These are phyloP conservation scores for Salmacisia buchloeana DNA, from an alignment of 1,284 basidiomycete genomes.

Conservation along the genomic window DNA sequence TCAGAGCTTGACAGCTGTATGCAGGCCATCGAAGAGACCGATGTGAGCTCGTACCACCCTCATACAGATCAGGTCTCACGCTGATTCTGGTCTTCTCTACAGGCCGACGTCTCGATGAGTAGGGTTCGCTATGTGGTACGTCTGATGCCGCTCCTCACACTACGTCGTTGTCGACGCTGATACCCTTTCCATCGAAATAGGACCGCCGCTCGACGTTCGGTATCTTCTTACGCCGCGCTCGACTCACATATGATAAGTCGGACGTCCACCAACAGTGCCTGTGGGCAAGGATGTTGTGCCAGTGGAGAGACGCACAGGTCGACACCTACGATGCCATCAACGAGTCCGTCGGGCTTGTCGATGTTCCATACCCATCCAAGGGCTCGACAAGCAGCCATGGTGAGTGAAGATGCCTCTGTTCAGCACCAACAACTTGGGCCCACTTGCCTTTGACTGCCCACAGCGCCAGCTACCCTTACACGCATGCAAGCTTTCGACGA, in stretches of 20 bases:
- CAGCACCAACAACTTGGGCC: neutral
- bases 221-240: neutral
- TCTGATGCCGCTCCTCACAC: too few species aligned
- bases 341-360: neutral
- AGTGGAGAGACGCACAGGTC: too few species aligned
- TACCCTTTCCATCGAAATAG: neutral
- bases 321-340: neutral
- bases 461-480: neutral
- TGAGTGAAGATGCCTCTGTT: neutral
- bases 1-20: neutral
- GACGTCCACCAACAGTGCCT: neutral
- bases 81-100: neutral
- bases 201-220: neutral
- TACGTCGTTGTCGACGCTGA: neutral
- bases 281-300: neutral
- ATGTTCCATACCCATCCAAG: neutral
- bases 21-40: neutral
- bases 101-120: neutral
- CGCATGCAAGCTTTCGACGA: neutral
- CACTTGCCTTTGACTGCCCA: neutral
- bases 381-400: neutral
- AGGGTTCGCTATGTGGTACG: slow-evolving; percentile 4
- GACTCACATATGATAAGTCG: neutral
- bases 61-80: neutral
- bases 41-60: neutral